Percentiles rank a stretch among this genome's conserved stretches.
These are phyloP conservation scores for Dysphania ambrosioides DNA, from an alignment of 148 eudicot genomes.

Conservation along the genomic window DNA sequence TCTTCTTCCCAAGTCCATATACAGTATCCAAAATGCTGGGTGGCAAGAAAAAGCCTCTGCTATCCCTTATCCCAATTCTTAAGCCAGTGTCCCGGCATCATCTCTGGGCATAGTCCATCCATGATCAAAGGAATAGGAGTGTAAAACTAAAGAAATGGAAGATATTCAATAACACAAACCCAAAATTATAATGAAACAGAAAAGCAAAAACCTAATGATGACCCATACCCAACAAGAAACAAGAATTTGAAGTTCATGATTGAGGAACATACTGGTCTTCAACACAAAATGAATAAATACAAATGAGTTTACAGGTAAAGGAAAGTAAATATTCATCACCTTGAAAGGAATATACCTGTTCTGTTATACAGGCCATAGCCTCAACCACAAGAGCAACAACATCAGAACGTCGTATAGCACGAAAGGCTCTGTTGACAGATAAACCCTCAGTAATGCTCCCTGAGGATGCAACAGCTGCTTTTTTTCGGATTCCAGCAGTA, in stretches of 20 bases:
- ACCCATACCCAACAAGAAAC: background rate
- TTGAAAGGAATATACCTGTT: conserved; percentile 60
- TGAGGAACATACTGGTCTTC: background rate
- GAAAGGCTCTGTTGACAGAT: conserved; percentile 92
- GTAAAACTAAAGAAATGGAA: background rate
- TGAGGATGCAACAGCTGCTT: conserved; percentile 85
- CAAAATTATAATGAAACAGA: background rate
- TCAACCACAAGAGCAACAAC: conserved; percentile 94
- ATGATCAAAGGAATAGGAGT: background rate
- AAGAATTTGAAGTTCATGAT: background rate
- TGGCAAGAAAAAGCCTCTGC: background rate
- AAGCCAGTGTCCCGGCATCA: conserved; percentile 3
- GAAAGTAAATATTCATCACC: too few relatives aligned
- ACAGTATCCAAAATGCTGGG: background rate
- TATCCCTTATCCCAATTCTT: background rate
- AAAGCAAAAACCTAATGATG: background rate
- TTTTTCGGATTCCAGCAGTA: conserved; percentile 96
- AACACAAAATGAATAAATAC: too few relatives aligned
- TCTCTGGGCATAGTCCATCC: background rate
- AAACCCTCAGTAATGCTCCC: conserved; percentile 97
- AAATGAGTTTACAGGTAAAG: too few relatives aligned
- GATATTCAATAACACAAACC: background rate
- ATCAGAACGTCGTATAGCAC: conserved; percentile 96
- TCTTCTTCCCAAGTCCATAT: too few relatives aligned
- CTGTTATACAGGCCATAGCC: conserved; percentile 99